Percentiles rank a stretch among this genome's conserved stretches.
phyloP scores from a whole-genome alignment of 495 filamentous ascomycete genomes.

The Symbiotaphrina buchneri region DNA sequence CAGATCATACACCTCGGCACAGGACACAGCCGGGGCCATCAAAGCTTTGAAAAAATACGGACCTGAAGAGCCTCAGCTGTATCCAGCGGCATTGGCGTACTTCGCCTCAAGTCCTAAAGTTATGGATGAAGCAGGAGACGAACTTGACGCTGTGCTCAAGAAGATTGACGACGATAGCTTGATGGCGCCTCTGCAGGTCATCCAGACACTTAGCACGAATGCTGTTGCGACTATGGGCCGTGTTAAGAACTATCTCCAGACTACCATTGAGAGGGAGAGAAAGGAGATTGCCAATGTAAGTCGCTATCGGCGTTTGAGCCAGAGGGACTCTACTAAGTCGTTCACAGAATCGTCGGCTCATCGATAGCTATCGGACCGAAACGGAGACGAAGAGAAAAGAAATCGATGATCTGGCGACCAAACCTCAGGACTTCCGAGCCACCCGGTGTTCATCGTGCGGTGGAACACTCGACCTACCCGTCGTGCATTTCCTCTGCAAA shows the following conservation, averaged over 20 bases:
- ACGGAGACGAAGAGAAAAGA: slow-evolving; percentile 60
- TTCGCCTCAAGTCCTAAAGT: slow-evolving; percentile 69
- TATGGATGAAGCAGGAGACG: slow-evolving; percentile 71
- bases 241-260: slow-evolving; percentile 76
- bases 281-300: slow-evolving; percentile 52
- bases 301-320: background rate
- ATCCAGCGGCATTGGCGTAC: slow-evolving; percentile 80
- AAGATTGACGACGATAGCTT: slow-evolving; percentile 78
- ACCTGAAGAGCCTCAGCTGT: slow-evolving; percentile 74
- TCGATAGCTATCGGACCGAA: slow-evolving; percentile 66
- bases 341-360: slow-evolving; percentile 51
- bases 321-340: background rate
- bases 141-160: slow-evolving; percentile 54
- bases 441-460: slow-evolving; percentile 69
- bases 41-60: slow-evolving; percentile 81
- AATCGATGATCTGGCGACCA: slow-evolving; percentile 46
- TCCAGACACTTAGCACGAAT: slow-evolving; percentile 72
- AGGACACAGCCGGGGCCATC: slow-evolving; percentile 78
- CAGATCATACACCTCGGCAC: slow-evolving; percentile 82
- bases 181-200: slow-evolving; percentile 91
- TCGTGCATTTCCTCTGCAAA: slow-evolving; percentile 89
- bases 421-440: slow-evolving; percentile 76
- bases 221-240: slow-evolving; percentile 90
- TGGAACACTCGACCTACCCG: slow-evolving; percentile 54
- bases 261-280: slow-evolving; percentile 72